Conservation (phyloP, 768 basidiomycete species). For the Zangia roseola region DNA sequence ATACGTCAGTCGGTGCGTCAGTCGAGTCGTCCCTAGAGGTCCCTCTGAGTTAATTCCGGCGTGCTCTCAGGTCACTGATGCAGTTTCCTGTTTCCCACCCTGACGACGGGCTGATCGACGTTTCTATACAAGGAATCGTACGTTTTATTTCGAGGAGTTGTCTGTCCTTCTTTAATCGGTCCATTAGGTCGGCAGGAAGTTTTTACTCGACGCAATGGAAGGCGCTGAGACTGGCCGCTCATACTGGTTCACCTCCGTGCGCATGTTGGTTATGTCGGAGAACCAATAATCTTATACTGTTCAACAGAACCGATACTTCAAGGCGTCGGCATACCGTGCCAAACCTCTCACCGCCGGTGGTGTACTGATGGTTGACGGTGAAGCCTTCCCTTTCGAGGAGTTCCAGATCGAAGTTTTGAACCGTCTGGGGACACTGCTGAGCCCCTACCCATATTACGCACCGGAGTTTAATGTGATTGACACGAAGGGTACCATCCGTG, state of each 20-base stretch:
- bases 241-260: conserved; percentile 63
- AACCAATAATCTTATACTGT: conserved; percentile 8
- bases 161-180: neutral
- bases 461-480: conserved; percentile 45
- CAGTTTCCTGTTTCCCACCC: conserved; percentile 82
- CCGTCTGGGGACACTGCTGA: conserved; percentile 64
- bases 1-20: conserved; percentile 59
- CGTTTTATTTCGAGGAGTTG: conserved; percentile 13
- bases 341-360: conserved; percentile 57
- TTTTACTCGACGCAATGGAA: conserved; percentile 52
- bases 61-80: conserved; percentile 59
- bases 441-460: conserved; percentile 53
- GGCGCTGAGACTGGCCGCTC: conserved; percentile 59
- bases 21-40: neutral
- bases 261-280: conserved; percentile 14
- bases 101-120: conserved; percentile 75
- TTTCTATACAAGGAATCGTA: conserved; percentile 65
- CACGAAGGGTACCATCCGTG: conserved; percentile 21
- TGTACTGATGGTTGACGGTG: conserved; percentile 73
- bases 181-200: conserved; percentile 38
- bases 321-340: conserved; percentile 71
- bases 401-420: conserved; percentile 76
- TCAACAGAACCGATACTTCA: conserved; percentile 64
- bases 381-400: conserved; percentile 68
- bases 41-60: neutral